Conservation (phyloP, 2,329 filamentous ascomycete species). For the Xylaria hypoxylon region DNA sequence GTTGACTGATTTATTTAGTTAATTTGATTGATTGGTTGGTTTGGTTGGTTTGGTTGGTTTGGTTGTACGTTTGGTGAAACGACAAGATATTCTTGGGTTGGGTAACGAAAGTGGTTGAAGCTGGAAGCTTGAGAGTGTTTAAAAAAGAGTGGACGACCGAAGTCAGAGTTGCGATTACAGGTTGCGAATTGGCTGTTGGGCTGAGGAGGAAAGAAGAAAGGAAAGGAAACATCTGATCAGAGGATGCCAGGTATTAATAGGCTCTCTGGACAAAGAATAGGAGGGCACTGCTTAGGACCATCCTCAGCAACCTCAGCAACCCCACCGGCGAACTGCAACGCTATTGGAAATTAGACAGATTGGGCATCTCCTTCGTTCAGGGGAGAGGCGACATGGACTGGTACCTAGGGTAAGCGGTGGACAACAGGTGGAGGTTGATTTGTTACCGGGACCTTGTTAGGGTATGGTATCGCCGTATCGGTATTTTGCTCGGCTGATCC, state of each 20-base stretch:
- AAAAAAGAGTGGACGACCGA: slow-evolving; percentile 69
- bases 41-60: slow-evolving; percentile 39
- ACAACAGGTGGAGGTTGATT: slow-evolving; percentile 36
- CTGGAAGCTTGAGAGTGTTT: slow-evolving; percentile 47
- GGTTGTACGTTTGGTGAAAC: slow-evolving; percentile 48
- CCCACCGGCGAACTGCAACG: slow-evolving; percentile 22
- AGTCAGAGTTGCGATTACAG: slow-evolving; percentile 60
- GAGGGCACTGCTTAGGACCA: slow-evolving; percentile 36
- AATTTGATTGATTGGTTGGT: slow-evolving; percentile 44
- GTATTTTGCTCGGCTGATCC: slow-evolving; percentile 28
- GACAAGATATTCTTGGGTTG: slow-evolving; percentile 46
- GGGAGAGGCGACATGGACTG: slow-evolving; percentile 23
- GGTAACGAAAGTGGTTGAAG: slow-evolving; percentile 50
- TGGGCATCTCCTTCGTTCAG: slow-evolving; percentile 39
- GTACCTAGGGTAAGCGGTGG: slow-evolving; percentile 33
- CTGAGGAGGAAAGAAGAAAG: slow-evolving; percentile 53
- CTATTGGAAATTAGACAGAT: slow-evolving; percentile 50
- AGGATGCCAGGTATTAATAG: slow-evolving; percentile 62
- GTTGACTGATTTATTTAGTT: slow-evolving; percentile 58
- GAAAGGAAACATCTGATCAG: slow-evolving; percentile 42
- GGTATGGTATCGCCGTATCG: slow-evolving; percentile 6
- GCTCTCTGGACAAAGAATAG: slow-evolving; percentile 46
- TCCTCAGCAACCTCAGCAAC: slow-evolving; percentile 8
- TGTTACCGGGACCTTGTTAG: slow-evolving; percentile 23
- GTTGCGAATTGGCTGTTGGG: slow-evolving; percentile 58